Evolutionary conservation across 768 basidiomycete genomes (phyloP).

Genomic region (Tricholoma bakamatsutake): DNA sequence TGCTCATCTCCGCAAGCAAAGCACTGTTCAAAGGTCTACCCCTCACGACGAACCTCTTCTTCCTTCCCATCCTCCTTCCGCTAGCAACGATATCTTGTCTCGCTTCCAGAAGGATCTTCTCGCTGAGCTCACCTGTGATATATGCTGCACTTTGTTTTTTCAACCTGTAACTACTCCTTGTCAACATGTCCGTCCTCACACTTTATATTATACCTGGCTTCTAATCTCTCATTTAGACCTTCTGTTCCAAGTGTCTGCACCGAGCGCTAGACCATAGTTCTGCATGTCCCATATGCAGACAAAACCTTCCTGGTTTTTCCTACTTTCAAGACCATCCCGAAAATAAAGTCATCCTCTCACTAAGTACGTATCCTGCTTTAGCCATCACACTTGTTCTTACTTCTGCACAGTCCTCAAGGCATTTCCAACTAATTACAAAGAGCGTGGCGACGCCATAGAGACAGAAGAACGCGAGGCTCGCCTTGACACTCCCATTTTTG

Average conservation of each 20-base stretch:
- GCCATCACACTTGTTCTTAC: constrained; percentile 3
- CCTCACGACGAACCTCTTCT: constrained; percentile 27
- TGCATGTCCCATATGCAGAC: constrained; percentile 83
- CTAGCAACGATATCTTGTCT: constrained; percentile 21
- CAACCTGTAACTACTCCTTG: constrained; percentile 92
- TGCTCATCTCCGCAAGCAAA: constrained; percentile 29
- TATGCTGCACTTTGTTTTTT: constrained; percentile 80
- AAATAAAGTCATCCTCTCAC: constrained; percentile 66
- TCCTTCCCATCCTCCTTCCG: constrained; percentile 17
- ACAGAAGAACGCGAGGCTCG: constrained; percentile 73
- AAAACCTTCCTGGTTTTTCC: constrained; percentile 64
- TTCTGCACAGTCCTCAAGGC: constrained; percentile 53
- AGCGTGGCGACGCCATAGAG: constrained; percentile 54
- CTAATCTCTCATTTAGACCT: constrained; percentile 50
- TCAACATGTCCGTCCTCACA: constrained; percentile 68
- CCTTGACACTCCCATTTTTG: constrained; percentile 87
- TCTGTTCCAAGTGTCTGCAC: constrained; percentile 84
- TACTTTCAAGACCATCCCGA: constrained; percentile 78
- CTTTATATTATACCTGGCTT: constrained; percentile 10
- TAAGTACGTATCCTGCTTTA: constrained; percentile 42
- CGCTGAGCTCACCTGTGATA: constrained; percentile 80
- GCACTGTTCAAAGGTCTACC: constrained; percentile 24
- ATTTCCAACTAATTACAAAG: constrained; percentile 61
- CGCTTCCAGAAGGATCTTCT: constrained; percentile 58
- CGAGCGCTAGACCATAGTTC: constrained; percentile 83